phyloP scores from a whole-genome alignment of 2,329 filamentous ascomycete genomes.

The Metarhizium humberi region DNA sequence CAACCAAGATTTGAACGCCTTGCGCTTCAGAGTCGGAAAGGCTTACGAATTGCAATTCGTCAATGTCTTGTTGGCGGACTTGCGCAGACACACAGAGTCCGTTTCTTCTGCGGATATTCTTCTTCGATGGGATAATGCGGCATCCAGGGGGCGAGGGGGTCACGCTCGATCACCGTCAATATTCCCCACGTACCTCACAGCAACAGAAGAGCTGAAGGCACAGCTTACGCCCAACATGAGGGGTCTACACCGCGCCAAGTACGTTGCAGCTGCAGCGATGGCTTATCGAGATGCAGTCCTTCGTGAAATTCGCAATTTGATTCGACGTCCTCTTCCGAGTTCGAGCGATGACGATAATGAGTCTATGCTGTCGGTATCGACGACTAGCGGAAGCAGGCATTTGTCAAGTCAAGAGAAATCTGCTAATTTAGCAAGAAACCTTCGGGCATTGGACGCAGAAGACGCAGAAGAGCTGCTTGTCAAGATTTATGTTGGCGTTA shows the following conservation, averaged over 20 bases:
- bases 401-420: conserved; percentile 83
- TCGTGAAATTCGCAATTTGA: conserved; percentile 77
- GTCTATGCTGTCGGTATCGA: conserved; percentile 79
- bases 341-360: conserved; percentile 91
- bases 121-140: conserved; percentile 74
- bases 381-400: conserved; percentile 56
- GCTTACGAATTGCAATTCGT: conserved; percentile 78
- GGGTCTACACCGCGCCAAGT: conserved; percentile 72
- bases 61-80: conserved; percentile 65
- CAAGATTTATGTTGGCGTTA: conserved; percentile 77
- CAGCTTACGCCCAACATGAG: conserved; percentile 62
- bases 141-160: conserved; percentile 59
- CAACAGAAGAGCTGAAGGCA: conserved; percentile 60
- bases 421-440: conserved; percentile 74
- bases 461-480: conserved; percentile 78
- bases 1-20: conserved; percentile 62
- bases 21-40: conserved; percentile 76
- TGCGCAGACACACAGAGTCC: conserved; percentile 68
- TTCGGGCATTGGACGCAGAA: conserved; percentile 71
- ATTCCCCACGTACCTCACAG: conserved; percentile 70
- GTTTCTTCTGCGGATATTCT: conserved; percentile 67
- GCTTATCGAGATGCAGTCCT: conserved; percentile 77
- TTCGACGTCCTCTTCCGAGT: conserved; percentile 77
- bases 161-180: conserved; percentile 57
- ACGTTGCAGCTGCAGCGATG: conserved; percentile 72